A percentile compares a stretch with the other conserved stretches of the same genome.
These are phyloP conservation scores for Botryotinia convoluta DNA, from an alignment of 2,329 filamentous ascomycete genomes.

Conservation along the genomic window DNA sequence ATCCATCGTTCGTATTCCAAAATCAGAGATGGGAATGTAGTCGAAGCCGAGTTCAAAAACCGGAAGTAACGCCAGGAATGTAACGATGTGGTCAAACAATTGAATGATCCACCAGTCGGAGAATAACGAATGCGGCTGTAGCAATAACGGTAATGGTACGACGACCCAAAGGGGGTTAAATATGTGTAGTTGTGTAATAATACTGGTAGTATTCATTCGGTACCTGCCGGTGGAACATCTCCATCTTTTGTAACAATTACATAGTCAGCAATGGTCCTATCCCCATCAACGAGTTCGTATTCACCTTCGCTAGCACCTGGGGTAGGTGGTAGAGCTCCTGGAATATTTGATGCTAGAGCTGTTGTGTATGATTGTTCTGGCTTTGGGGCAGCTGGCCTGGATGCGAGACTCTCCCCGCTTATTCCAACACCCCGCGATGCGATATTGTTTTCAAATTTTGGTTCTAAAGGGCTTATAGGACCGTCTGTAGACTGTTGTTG, in stretches of 20 bases:
- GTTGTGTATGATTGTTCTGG: constrained; percentile 10
- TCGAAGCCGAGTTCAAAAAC: constrained; percentile 7
- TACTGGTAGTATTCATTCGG: constrained; percentile 18
- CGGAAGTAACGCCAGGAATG: constrained; percentile 17
- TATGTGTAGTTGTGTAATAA: constrained; percentile 10
- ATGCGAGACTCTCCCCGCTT: not conserved
- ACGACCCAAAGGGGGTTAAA: not conserved
- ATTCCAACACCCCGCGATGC: not conserved
- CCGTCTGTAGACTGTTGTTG: not conserved
- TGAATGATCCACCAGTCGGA: constrained; percentile 17
- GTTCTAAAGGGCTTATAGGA: constrained; percentile 17
- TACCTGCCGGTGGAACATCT: constrained; percentile 23
- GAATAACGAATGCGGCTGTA: constrained; percentile 8
- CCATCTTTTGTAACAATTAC: constrained; percentile 30
- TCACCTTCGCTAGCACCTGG: constrained; percentile 40
- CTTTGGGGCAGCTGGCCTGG: constrained; percentile 12
- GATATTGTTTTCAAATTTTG: constrained; percentile 11
- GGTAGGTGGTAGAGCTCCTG: constrained; percentile 37
- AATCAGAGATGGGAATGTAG: constrained; percentile 12
- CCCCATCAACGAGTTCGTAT: constrained; percentile 31
- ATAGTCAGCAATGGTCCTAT: constrained; percentile 30
- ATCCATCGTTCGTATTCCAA: constrained; percentile 25
- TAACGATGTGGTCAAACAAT: constrained; percentile 16
- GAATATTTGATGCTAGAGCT: constrained; percentile 24
- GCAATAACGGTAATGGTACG: constrained; percentile 11